A percentile compares a stretch with the other conserved stretches of the same genome.
Conservation (phyloP, 495 filamentous ascomycete genomes). For the Penicillium subrubescens region DNA sequence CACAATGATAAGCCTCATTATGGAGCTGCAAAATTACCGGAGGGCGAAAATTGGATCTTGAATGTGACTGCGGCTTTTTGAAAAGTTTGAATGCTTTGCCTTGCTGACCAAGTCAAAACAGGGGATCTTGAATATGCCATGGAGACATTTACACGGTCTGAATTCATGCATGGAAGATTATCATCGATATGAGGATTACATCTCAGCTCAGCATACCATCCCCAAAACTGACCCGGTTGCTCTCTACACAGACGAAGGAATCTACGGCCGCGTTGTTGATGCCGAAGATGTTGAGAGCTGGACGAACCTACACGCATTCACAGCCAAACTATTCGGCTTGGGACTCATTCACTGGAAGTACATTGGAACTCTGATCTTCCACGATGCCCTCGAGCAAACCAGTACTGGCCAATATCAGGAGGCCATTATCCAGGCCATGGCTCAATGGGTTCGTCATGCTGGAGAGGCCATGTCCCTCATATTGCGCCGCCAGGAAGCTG, state of each 20-base stretch:
- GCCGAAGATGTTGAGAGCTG: background rate
- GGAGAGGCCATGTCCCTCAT: background rate
- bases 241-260: background rate
- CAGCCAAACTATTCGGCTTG: background rate
- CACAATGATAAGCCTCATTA: background rate
- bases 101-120: background rate
- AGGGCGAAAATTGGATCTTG: background rate
- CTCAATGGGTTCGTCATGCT: background rate
- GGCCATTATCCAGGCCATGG: background rate
- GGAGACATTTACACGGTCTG: background rate
- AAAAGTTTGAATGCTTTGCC: background rate
- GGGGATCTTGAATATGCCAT: background rate
- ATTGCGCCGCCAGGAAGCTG: background rate
- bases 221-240: background rate
- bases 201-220: background rate
- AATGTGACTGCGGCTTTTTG: background rate
- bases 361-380: background rate
- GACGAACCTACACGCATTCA: background rate
- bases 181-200: background rate
- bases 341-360: background rate
- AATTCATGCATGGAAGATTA: background rate
- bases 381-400: background rate
- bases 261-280: background rate
- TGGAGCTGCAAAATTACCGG: background rate
- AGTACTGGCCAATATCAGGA: background rate